A percentile compares a stretch with the other conserved stretches of the same genome.
Evolutionary conservation across 805 yeast genomes (phyloP).

Genomic region (Suhomyces sp.): DNA sequence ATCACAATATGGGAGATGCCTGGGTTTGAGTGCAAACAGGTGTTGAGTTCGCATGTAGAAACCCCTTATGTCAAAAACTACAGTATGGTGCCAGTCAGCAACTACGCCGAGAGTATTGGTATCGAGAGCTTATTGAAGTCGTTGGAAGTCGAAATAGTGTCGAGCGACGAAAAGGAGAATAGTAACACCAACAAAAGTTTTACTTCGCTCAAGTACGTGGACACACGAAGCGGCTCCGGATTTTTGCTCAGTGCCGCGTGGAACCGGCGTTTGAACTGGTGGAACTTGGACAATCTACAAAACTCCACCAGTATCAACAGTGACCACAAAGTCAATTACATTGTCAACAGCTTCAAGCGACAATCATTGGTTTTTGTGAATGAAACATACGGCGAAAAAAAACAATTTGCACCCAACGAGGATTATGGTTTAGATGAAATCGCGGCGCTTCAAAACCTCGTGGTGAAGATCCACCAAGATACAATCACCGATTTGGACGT

Average conservation of each 20-base stretch:
- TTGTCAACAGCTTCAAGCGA: slow-evolving; percentile 19
- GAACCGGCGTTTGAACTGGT: slow-evolving; percentile 25
- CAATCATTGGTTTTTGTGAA: slow-evolving; percentile 39
- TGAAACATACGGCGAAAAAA: slow-evolving; percentile 28
- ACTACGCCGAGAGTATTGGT: slow-evolving; percentile 9
- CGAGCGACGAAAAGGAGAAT: slow-evolving; percentile 3
- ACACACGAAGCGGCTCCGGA: neutral
- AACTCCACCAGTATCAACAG: slow-evolving; percentile 16
- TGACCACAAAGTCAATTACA: slow-evolving; percentile 17
- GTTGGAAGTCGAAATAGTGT: slow-evolving; percentile 18
- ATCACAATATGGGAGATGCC: slow-evolving; percentile 77
- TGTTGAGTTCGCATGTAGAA: slow-evolving; percentile 19
- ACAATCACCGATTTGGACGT: slow-evolving; percentile 47
- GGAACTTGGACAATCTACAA: slow-evolving; percentile 22
- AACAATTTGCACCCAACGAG: slow-evolving; percentile 4
- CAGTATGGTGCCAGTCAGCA: slow-evolving; percentile 19
- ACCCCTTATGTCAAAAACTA: slow-evolving; percentile 23
- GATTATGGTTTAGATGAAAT: slow-evolving; percentile 8
- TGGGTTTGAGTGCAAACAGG: slow-evolving; percentile 50
- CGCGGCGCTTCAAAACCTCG: slow-evolving; percentile 41
- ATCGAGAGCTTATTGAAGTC: slow-evolving; percentile 18
- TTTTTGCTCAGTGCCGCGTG: slow-evolving; percentile 25
- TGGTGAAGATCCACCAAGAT: slow-evolving; percentile 48
- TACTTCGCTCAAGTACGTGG: slow-evolving; percentile 10
- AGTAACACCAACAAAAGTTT: slow-evolving; percentile 10